Evolutionary conservation across 345 rosid genomes (phyloP).

Genomic region (Melastoma malabathricum): DNA sequence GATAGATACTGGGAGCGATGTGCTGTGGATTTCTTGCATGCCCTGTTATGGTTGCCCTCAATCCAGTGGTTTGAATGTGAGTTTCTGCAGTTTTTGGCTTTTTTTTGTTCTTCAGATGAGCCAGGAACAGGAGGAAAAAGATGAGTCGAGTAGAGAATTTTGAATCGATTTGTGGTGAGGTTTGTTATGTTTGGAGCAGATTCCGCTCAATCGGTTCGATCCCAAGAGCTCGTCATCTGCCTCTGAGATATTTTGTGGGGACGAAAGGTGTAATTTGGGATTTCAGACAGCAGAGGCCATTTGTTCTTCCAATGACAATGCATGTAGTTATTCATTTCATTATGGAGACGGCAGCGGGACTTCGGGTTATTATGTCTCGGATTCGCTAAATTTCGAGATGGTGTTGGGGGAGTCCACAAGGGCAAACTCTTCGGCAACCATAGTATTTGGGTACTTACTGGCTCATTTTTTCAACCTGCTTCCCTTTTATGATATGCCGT

Average conservation of each 20-base stretch:
- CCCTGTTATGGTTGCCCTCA: conserved; percentile 86
- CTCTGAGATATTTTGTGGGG: conserved; percentile 50
- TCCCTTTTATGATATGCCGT: conserved; percentile 4
- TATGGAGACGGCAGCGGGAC: conserved; percentile 98
- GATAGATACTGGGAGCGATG: conserved; percentile 96
- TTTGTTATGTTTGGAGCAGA: conserved; percentile 19
- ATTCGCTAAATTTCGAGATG: conserved; percentile 44
- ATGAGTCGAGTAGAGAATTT: no score
- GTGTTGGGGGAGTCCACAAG: conserved; percentile 38
- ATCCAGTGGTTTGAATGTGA: conserved; percentile 81
- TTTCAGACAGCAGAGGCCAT: conserved; percentile 58
- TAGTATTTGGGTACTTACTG: conserved; percentile 80
- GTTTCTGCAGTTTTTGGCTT: conserved; percentile 7
- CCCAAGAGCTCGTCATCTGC: conserved; percentile 79
- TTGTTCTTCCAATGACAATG: conserved; percentile 51
- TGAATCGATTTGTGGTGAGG: no score
- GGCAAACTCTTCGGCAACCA: conserved; percentile 52
- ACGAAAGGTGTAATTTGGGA: conserved; percentile 65
- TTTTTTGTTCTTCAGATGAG: conserved; percentile 1
- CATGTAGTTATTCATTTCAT: conserved; percentile 70
- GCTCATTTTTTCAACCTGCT: conserved; percentile 11
- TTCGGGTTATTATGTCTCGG: conserved; percentile 73
- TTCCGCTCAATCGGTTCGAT: conserved; percentile 71
- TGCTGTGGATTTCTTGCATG: conserved; percentile 82
- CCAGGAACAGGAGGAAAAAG: no score